phyloP scores from a whole-genome alignment of 768 basidiomycete species.

The Mycena olivaceomarginata region DNA sequence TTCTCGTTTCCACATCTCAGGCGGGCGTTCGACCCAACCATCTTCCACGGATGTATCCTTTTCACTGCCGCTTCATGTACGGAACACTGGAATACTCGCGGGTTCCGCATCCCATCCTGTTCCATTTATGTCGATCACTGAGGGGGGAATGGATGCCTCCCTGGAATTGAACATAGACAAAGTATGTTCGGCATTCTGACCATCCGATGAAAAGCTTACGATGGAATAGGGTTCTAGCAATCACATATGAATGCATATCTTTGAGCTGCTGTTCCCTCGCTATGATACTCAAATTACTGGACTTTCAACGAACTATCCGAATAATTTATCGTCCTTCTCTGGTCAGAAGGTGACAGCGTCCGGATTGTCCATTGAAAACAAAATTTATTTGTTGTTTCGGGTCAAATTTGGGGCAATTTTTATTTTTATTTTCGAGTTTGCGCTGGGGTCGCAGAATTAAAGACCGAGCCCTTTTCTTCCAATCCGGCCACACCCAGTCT shows the following conservation, averaged over 20 bases:
- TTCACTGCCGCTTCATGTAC: conserved; percentile 3
- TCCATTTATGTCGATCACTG: not conserved
- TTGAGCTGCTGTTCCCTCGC: not conserved
- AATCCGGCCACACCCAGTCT: too few species aligned
- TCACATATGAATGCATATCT: not conserved
- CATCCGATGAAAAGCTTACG: not conserved
- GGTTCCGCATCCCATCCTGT: not conserved
- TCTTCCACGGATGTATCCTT: not conserved
- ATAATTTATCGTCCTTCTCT: not conserved
- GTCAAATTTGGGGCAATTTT: too few species aligned
- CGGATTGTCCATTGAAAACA: too few species aligned
- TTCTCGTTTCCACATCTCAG: conserved; percentile 5
- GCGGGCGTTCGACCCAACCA: not conserved
- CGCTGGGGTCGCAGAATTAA: too few species aligned
- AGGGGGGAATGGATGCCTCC: not conserved
- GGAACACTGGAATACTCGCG: not conserved
- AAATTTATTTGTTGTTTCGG: too few species aligned
- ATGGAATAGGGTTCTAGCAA: conserved; percentile 4
- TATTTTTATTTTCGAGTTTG: too few species aligned
- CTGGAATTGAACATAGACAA: not conserved
- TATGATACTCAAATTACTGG: not conserved
- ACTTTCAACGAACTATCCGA: not conserved
- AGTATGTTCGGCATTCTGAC: not conserved
- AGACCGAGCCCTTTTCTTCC: too few species aligned
- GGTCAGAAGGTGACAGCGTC: not conserved